Percentiles rank a stretch among this genome's conserved stretches.
phyloP scores from a whole-genome alignment of 306 rosid species.

The Fagus sylvatica region DNA sequence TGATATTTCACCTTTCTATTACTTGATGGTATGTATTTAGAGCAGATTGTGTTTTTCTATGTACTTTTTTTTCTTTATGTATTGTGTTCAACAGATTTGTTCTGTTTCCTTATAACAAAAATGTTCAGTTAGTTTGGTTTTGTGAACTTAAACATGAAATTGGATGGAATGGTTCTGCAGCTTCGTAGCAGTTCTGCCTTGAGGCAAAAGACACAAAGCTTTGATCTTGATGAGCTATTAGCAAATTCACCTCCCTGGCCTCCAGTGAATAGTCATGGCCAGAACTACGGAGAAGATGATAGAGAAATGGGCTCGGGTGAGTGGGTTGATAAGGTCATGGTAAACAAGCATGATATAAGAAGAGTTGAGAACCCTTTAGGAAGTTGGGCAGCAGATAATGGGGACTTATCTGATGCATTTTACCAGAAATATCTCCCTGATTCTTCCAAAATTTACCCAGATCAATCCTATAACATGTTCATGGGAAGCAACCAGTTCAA shows the following conservation, averaged over 20 bases:
- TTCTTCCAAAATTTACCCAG: constrained; percentile 64
- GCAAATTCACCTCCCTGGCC: constrained; percentile 92
- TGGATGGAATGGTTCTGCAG: constrained; percentile 47
- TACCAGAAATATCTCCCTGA: constrained; percentile 90
- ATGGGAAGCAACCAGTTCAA: constrained; percentile 58
- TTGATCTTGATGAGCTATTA: constrained; percentile 79
- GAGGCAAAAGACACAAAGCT: constrained; percentile 68
- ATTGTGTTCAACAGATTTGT: background rate
- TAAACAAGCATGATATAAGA: constrained; percentile 78
- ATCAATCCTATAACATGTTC: constrained; percentile 64
- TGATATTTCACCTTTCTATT: background rate
- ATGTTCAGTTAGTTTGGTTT: constrained; percentile 8
- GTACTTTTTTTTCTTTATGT: background rate
- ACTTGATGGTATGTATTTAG: background rate
- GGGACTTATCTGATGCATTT: constrained; percentile 57
- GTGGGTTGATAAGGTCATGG: constrained; percentile 99
- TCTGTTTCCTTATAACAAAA: background rate
- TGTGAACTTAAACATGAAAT: constrained; percentile 9
- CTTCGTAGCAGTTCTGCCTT: constrained; percentile 44
- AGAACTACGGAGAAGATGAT: constrained; percentile 69
- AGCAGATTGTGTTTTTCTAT: background rate
- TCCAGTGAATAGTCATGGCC: constrained; percentile 63
- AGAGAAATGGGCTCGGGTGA: constrained; percentile 67
- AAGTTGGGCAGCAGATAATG: constrained; percentile 77
- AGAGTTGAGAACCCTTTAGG: constrained; percentile 56